Conservation (phyloP, 129 eudicot genomes). For the Flaveria bidentis region DNA sequence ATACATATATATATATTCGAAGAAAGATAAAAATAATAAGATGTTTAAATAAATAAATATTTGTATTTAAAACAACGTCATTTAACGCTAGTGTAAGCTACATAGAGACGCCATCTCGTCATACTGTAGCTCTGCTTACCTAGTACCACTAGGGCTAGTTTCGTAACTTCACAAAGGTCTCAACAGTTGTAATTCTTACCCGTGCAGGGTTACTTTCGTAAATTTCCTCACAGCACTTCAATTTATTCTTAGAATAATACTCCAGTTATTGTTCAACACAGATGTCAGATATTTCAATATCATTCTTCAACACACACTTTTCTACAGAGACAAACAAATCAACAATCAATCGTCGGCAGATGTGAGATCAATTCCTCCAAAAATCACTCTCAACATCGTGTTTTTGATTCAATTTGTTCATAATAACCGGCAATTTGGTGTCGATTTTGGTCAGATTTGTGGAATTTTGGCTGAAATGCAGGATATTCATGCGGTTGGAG, state of each 20-base stretch:
- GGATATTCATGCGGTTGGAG: slow-evolving; percentile 58
- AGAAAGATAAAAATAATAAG: too few relatives aligned
- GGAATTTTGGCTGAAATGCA: slow-evolving; percentile 43
- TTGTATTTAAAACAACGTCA: not conserved
- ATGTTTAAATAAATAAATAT: too few relatives aligned
- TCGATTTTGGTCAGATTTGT: not conserved
- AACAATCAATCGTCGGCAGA: slow-evolving; percentile 23
- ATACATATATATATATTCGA: too few relatives aligned
- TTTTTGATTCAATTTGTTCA: slow-evolving; percentile 9
- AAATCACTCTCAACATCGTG: not conserved
- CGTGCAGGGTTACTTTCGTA: slow-evolving; percentile 4
- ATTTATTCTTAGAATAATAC: slow-evolving; percentile 26
- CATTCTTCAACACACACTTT: slow-evolving; percentile 22
- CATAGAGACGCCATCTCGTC: slow-evolving; percentile 10
- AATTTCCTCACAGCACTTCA: not conserved
- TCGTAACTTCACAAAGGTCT: not conserved
- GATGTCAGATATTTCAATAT: slow-evolving; percentile 26
- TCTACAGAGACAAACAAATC: slow-evolving; percentile 32
- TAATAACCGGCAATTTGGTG: not conserved
- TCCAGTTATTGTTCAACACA: slow-evolving; percentile 24
- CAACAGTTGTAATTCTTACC: not conserved
- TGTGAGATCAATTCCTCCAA: slow-evolving; percentile 22
- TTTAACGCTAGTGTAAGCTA: slow-evolving; percentile 20
- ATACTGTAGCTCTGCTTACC: slow-evolving; percentile 19
- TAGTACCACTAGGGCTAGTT: slow-evolving; percentile 16